Evolutionary conservation across 495 filamentous ascomycete genomes (phyloP), one percentile per base, ranked within the genome.

Genomic region (Trichoderma virens): DNA sequence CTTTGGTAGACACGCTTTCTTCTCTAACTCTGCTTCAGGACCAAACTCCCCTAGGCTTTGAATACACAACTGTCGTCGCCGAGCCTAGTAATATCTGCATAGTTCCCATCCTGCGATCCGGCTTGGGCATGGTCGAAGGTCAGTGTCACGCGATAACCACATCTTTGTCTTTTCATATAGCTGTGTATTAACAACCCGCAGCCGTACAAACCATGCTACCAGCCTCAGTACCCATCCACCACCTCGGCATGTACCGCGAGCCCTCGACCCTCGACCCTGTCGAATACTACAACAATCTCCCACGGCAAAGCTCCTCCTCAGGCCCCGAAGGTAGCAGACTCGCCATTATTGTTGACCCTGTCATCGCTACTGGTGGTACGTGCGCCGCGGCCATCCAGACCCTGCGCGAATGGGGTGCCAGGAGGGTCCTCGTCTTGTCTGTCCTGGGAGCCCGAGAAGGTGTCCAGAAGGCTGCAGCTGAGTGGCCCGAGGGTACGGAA

Each of bases 261-360:
- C 88, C 87, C 34, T 82, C 84, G 65, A 90, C 89, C 39, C 86
- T 97, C 31, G 84, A 89, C 61, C 92, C 93, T 0, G 93, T 98
- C 59, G 93, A 98, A 78, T 98, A 98, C 83, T 98, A 98, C 81
- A 98, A 91, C 79, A 98, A 98, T 76, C 89, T 98, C 23, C 93
- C 93, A 39, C 89, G 90, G 74, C 86, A 91, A 70, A 62, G 73
- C 34, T 27, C 69, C 14, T 3, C 31, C 27, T 31, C 63, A 23
- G 54, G 65, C 72, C 28, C 62, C 78, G 67, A 35, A 70, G 69
- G 73, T 60, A 74, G 84, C 2, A 81, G 84, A 30, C 79, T 96
- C 9, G 91, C 92, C 27, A 85, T 98, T 68, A 80, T 98, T 20
- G 80, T 97, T 1, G 93, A 98, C 74, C 93, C 93, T 2, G 85